Percentiles rank a stretch among this genome's conserved stretches.
phyloP scores from a whole-genome alignment of 805 yeast species.

The Lachancea lanzarotensis region DNA sequence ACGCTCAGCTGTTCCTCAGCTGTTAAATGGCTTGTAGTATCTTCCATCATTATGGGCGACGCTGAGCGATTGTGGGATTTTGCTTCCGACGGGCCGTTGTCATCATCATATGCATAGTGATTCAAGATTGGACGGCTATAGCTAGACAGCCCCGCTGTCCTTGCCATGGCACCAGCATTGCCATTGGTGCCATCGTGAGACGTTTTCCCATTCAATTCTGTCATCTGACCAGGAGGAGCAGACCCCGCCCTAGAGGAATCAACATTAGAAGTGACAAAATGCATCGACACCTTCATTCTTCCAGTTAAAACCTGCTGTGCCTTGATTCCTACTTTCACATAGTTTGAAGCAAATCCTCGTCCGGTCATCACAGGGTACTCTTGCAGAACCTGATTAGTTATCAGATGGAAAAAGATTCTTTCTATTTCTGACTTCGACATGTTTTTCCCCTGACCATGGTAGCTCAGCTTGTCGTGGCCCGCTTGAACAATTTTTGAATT shows the following conservation, averaged over 20 bases:
- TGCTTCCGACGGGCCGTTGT: background rate
- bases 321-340: conserved; percentile 56
- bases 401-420: conserved; percentile 72
- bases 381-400: conserved; percentile 55
- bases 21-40: conserved; percentile 11
- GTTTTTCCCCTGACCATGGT: conserved; percentile 64
- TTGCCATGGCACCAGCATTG: background rate
- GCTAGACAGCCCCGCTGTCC: background rate
- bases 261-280: conserved; percentile 35
- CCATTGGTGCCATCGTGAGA: background rate
- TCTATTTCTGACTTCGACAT: conserved; percentile 67
- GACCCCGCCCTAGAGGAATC: conserved; percentile 6
- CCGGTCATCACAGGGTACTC: conserved; percentile 70
- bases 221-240: conserved; percentile 1
- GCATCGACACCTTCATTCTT: conserved; percentile 42
- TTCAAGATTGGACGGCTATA: background rate
- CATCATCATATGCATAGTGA: conserved; percentile 1
- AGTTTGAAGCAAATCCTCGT: conserved; percentile 76
- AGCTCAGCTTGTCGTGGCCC: conserved; percentile 55
- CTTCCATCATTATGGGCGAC: conserved; percentile 2
- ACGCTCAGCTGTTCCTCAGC: conserved; percentile 22
- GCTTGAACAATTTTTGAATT: conserved; percentile 51
- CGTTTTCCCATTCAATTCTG: background rate
- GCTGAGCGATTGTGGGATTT: background rate
- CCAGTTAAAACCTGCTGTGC: conserved; percentile 45